Conservation (phyloP, 352 stramenopile genomes). For the Phytophthora ohioensis region DNA sequence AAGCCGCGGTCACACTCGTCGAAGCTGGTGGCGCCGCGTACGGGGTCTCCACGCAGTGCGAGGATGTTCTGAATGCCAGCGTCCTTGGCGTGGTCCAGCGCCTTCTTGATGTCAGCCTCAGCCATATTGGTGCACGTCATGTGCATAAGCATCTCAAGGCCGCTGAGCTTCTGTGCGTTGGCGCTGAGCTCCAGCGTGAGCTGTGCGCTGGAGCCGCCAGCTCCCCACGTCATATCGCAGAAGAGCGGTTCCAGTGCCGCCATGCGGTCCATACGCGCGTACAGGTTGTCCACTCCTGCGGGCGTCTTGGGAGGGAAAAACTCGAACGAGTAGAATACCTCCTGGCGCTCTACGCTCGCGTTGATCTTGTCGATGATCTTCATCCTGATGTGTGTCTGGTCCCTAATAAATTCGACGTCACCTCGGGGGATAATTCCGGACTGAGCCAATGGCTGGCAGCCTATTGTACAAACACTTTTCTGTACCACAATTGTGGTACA, state of each 20-base stretch:
- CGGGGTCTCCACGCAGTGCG: slow-evolving; percentile 96
- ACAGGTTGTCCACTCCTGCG: slow-evolving; percentile 97
- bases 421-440: slow-evolving; percentile 23
- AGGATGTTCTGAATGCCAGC: slow-evolving; percentile 99
- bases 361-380: slow-evolving; percentile 93
- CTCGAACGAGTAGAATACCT: slow-evolving; percentile 97
- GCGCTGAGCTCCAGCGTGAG: slow-evolving; percentile 96
- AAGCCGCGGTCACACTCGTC: slow-evolving; percentile 94
- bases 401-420: background rate
- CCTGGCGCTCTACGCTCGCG: slow-evolving; percentile 76
- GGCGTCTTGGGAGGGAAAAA: slow-evolving; percentile 99
- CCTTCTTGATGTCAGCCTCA: slow-evolving; percentile 91
- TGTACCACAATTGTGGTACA: background rate
- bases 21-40: slow-evolving; percentile 90
- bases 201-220: slow-evolving; percentile 96
- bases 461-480: too few relatives aligned
- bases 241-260: slow-evolving; percentile 95
- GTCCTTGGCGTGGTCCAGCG: slow-evolving; percentile 91
- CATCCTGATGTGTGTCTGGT: slow-evolving; percentile 42
- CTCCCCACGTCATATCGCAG: slow-evolving; percentile 99
- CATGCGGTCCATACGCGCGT: slow-evolving; percentile 98
- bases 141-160: slow-evolving; percentile 95
- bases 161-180: slow-evolving; percentile 93
- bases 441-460: slow-evolving; percentile 31
- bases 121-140: slow-evolving; percentile 99